Evolutionary conservation across 2,329 filamentous ascomycete species (phyloP), one percentile per base, ranked within the genome.

Genomic region (Cadophora gregata): DNA sequence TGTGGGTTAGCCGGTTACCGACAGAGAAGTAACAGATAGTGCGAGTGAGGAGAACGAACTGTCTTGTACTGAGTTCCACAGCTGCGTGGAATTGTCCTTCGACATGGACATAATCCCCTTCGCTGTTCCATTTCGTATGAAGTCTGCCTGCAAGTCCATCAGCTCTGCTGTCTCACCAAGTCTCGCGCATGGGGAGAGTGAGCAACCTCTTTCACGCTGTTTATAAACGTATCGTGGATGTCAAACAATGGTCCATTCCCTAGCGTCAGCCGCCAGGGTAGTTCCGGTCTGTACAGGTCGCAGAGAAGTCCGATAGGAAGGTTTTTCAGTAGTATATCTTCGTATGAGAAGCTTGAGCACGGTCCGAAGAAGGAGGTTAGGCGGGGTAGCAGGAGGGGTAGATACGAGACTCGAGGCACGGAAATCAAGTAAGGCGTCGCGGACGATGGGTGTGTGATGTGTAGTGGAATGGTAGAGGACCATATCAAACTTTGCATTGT

Each of bases 41-140:
- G 21, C 10, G 1, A 27, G 27, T 19, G 38, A 27, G 24, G 19
- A 51, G 21, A 36, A 27, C 82, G 63, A 78, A 88, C 86, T 86
- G 66, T 85, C 81, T 77, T 86, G 82, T 21, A 92, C 87, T 3
- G 87, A 83, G 60, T 83, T 81, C 89, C 90, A 93, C 16, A 92
- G 80, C 24, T 85, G 82, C 14, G 85, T 88, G 1, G 88, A 90
- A 73, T 92, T 87, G 58, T 89, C 85, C 75, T 89, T 90, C 48
- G 87, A 90, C 66, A 92, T 79, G 42, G 84, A 86, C 90, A 92
- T 92, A 69, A 91, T 89, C 1, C 86, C 87, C 72, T 90, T 90
- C 1, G 88, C 89, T 0, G 86, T 90, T 3, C 90, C 89, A 67
- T 90, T 90, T 24, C 90, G 82, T 38, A 92, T 79, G 70, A 90